A percentile compares a stretch with the other conserved stretches of the same genome.
Conservation (phyloP, 441 rosid species). For the Omphalea diandra region DNA sequence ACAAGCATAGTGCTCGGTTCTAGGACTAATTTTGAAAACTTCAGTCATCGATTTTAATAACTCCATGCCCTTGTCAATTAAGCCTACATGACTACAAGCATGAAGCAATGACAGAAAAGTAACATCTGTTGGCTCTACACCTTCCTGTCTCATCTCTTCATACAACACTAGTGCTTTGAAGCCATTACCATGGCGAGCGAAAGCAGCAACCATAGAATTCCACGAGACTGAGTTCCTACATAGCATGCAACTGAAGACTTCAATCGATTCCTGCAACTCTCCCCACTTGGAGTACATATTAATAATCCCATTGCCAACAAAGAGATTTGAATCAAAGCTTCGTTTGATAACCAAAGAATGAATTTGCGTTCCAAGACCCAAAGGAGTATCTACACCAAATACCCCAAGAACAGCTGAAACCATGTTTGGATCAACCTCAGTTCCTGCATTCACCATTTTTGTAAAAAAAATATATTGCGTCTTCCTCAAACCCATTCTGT, state of each 20-base stretch:
- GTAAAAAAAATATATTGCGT: constrained; percentile 66
- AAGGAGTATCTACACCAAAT: constrained; percentile 59
- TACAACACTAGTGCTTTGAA: constrained; percentile 52
- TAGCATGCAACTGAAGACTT: constrained; percentile 54
- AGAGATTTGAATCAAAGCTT: constrained; percentile 52
- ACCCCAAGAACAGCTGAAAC: constrained; percentile 82
- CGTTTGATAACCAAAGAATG: constrained; percentile 71
- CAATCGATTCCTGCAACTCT: constrained; percentile 59
- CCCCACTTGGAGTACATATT: constrained; percentile 95
- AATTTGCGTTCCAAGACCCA: constrained; percentile 76
- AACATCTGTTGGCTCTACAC: constrained; percentile 67
- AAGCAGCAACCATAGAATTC: constrained; percentile 90
- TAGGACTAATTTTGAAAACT: constrained; percentile 50
- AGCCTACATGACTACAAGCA: constrained; percentile 87
- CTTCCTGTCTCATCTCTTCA: constrained; percentile 60
- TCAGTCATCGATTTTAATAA: constrained; percentile 59
- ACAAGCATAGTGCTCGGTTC: constrained; percentile 77
- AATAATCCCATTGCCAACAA: constrained; percentile 75
- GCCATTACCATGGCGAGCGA: constrained; percentile 80
- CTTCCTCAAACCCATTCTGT: constrained; percentile 80
- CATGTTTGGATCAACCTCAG: constrained; percentile 63
- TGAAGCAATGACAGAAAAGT: constrained; percentile 87
- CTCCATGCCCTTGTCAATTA: constrained; percentile 65
- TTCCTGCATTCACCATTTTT: constrained; percentile 58
- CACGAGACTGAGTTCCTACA: constrained; percentile 67